Base-by-base conservation (phyloP, 345 rosid species). In the Populus euphratica region DNA sequence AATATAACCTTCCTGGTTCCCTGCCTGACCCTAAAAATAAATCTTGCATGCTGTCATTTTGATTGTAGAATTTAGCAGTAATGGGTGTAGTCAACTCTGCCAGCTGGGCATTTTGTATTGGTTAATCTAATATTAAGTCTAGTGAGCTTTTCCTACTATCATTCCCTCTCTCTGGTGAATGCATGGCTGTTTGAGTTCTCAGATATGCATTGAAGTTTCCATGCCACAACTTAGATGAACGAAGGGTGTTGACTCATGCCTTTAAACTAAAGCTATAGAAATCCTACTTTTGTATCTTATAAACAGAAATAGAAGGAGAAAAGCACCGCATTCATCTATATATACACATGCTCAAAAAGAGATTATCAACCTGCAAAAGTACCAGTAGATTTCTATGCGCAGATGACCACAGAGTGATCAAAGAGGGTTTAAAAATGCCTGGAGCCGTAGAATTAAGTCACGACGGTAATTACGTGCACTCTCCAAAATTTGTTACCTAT, bases 1-100 rank as follows among this genome's bases (percentile, higher is more conserved):
- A 74, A 74, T 59, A 75, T 80, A 73, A 80, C 78, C 49, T 67
- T 81, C 81, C 81, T 72, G 44, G 70, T 73, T 79, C 77, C 82
- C 75, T 61, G 39, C 72, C 77, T 68, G 75, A 54, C 72, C 72
- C 66, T 63, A 25, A 86, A 80, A 86, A 82, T 69, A 65, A 84
- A 72, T 47, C 75, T 80, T 50, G 64, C 12, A 76, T 78, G 74
- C 75, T 70, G 75, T 43, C 29, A 70, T 66, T 74, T 74, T 71
- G 71, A 56, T 31, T 12, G 75, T 74, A 74, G 81, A 33, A 56
- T 64, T n/a, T 61, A 63, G 39, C 71, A 54, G 69, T 47, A 38
- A 70, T 39, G 25, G 14, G 16, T 70, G 36, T 77, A 56, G 35
- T 73, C 38, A 66, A 8, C 72, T 72, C 73, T 80, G 80, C 77